Percentiles rank a stretch among this genome's conserved stretches.
phyloP scores from a whole-genome alignment of 2,329 filamentous ascomycete species.

The Trichoderma pleuroti region DNA sequence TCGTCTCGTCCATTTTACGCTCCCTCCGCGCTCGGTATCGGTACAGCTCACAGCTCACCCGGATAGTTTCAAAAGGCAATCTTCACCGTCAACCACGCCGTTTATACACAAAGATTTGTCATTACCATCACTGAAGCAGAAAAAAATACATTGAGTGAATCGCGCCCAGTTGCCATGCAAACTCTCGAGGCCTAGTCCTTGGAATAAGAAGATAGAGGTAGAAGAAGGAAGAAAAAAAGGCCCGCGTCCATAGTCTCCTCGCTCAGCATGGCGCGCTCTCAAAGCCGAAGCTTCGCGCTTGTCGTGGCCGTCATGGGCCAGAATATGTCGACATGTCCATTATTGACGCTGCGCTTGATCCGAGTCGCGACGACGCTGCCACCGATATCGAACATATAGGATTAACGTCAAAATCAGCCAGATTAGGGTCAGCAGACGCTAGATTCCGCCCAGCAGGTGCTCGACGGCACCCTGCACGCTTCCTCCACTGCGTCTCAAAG shows the following conservation, averaged over 20 bases:
- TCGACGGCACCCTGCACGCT: constrained; percentile 91
- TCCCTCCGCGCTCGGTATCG: neutral
- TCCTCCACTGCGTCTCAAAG: constrained; percentile 81
- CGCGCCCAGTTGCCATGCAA: constrained; percentile 16
- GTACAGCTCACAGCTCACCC: neutral
- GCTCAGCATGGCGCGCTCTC: neutral
- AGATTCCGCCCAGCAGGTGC: constrained; percentile 54
- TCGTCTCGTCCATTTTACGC: neutral
- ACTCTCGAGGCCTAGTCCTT: neutral
- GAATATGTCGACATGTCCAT: neutral
- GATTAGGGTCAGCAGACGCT: neutral
- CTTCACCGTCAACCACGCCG: neutral
- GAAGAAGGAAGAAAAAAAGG: neutral
- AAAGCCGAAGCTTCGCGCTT: neutral
- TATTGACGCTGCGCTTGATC: neutral
- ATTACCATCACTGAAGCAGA: neutral
- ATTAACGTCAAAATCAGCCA: neutral
- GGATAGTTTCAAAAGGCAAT: neutral
- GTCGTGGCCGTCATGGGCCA: neutral
- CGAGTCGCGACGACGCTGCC: no score
- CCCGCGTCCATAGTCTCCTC: neutral
- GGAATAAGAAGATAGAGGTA: neutral
- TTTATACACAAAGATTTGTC: neutral
- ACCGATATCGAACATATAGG: neutral
- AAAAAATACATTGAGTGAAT: constrained; percentile 14